A percentile compares a stretch with the other conserved stretches of the same genome.
phyloP scores from a whole-genome alignment of 2,329 filamentous ascomycete genomes.

The Penicillium polonicum region DNA sequence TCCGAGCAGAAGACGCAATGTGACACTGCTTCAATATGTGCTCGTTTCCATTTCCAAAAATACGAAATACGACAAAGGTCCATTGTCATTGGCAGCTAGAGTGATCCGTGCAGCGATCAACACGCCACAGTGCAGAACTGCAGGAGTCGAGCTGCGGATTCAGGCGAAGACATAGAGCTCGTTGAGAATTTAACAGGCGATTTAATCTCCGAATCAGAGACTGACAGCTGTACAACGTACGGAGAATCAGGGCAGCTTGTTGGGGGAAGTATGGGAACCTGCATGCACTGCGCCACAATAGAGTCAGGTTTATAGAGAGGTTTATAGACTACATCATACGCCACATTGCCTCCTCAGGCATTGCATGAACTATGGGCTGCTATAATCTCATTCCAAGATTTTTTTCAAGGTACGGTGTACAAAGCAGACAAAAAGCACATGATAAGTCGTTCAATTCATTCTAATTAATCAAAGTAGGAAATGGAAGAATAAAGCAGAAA shows the following conservation, averaged over 20 bases:
- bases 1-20: background rate
- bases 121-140: background rate
- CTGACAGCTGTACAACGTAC: background rate
- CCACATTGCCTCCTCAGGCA: background rate
- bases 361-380: no score
- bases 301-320: background rate
- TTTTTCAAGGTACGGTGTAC: background rate
- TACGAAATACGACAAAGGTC: background rate
- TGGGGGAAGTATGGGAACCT: background rate
- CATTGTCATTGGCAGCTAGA: background rate
- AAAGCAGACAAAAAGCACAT: background rate
- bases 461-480: background rate
- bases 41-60: background rate
- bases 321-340: background rate
- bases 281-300: slow-evolving; percentile 6
- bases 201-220: background rate
- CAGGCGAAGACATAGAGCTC: background rate
- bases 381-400: no score
- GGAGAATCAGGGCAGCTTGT: background rate
- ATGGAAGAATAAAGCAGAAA: background rate
- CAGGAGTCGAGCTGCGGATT: background rate
- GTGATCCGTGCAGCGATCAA: background rate
- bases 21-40: background rate
- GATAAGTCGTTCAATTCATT: background rate
- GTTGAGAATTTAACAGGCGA: background rate